Evolutionary conservation across 768 basidiomycete genomes (phyloP).

Genomic region (Rhodosporidiobolus sp.): DNA sequence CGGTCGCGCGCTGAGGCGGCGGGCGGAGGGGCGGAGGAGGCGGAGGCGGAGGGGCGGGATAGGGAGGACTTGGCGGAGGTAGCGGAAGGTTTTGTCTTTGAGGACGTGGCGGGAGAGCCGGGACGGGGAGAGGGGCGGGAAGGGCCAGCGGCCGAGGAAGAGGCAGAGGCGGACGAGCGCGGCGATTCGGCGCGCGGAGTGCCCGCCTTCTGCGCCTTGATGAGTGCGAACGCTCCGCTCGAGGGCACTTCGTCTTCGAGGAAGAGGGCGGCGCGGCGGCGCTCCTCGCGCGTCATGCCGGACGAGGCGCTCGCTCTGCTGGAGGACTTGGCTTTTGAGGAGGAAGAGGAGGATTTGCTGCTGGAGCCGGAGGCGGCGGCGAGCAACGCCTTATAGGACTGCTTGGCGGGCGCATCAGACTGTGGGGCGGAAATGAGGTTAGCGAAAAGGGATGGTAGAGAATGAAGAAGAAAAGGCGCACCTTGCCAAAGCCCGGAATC

Average conservation of each 20-base stretch:
- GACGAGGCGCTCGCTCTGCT: conserved; percentile 2
- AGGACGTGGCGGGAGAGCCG: not conserved
- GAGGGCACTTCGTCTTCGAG: conserved; percentile 30
- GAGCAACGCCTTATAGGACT: not conserved
- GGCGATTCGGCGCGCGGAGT: conserved; percentile 2
- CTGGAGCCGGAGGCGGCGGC: not conserved
- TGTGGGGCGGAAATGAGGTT: not conserved
- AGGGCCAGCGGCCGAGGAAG: not conserved
- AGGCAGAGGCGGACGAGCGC: not conserved
- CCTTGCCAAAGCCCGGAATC: not conserved
- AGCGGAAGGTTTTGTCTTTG: not conserved
- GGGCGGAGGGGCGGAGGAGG: not conserved
- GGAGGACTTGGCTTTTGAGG: conserved; percentile 10
- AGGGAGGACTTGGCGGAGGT: not conserved
- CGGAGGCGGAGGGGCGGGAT: not conserved
- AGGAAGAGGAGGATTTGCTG: not conserved
- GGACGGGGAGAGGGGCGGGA: not conserved
- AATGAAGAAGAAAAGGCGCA: not conserved
- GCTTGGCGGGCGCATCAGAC: not conserved
- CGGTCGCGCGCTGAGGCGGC: conserved; percentile 29
- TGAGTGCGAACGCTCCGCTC: conserved; percentile 35
- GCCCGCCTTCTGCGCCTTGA: conserved; percentile 6
- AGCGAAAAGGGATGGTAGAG: too few relatives aligned
- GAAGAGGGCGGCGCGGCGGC: conserved; percentile 29
- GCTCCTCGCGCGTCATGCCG: conserved; percentile 22